phyloP scores from a whole-genome alignment of 2,329 filamentous ascomycete species.

The Purpureocillium takamizusanense region DNA sequence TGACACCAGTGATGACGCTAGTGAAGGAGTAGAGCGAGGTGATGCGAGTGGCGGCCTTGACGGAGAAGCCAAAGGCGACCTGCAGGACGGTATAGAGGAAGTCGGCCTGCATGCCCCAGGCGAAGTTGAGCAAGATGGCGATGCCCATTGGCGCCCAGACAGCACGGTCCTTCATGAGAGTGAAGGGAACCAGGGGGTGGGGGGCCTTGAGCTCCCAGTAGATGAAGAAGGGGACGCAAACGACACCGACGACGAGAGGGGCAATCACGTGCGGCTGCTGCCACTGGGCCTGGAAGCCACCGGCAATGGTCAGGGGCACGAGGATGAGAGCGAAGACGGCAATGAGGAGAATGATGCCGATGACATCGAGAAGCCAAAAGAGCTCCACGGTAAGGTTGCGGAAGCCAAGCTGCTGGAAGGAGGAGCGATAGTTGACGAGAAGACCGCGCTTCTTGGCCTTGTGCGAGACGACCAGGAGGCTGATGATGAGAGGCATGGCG shows the following conservation, averaged over 20 bases:
- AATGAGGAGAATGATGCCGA: conserved; percentile 37
- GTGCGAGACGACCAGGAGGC: conserved; percentile 23
- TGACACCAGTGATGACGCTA: conserved; percentile 44
- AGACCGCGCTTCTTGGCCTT: not conserved
- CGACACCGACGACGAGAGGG: conserved; percentile 40
- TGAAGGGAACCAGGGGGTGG: conserved; percentile 46
- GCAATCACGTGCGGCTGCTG: conserved; percentile 38
- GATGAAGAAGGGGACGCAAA: conserved; percentile 39
- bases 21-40: conserved; percentile 42
- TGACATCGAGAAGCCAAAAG: conserved; percentile 30
- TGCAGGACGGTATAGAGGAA: conserved; percentile 51
- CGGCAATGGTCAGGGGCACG: conserved; percentile 45
- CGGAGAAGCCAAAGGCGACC: conserved; percentile 47
- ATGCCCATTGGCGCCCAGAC: conserved; percentile 53
- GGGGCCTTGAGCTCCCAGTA: conserved; percentile 43
- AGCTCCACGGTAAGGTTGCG: conserved; percentile 4
- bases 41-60: conserved; percentile 46
- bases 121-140: conserved; percentile 36
- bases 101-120: conserved; percentile 49
- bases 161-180: conserved; percentile 46
- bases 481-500: conserved; percentile 43
- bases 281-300: conserved; percentile 39
- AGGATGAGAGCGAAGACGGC: conserved; percentile 37
- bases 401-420: conserved; percentile 5
- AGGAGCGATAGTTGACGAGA: conserved; percentile 24